These are phyloP conservation scores for Cryphonectria radicalis DNA, from an alignment of 2,329 filamentous ascomycete species.

Conservation along the genomic window DNA sequence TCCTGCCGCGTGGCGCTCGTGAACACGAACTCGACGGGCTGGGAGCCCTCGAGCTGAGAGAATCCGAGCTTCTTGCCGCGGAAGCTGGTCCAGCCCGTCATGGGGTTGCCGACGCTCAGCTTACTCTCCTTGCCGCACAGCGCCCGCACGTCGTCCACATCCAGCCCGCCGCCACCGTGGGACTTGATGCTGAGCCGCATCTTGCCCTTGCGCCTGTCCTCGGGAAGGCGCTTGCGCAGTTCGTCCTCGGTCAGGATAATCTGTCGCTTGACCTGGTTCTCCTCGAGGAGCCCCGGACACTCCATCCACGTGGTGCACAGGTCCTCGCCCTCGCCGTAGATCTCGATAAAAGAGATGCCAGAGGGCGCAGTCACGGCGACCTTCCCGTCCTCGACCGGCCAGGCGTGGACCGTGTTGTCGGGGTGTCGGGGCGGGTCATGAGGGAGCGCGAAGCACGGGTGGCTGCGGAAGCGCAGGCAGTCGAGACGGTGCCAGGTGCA, in stretches of 20 bases:
- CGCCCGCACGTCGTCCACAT: conserved; percentile 75
- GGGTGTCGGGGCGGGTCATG: conserved; percentile 67
- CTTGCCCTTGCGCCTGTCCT: conserved; percentile 71
- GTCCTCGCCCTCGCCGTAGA: conserved; percentile 79
- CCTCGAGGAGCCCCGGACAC: conserved; percentile 62
- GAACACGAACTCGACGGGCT: conserved; percentile 75
- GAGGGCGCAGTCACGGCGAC: conserved; percentile 78
- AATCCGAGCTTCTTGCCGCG: conserved; percentile 74
- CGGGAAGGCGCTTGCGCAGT: conserved; percentile 71
- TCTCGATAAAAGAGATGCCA: conserved; percentile 84
- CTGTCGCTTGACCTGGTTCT: conserved; percentile 61
- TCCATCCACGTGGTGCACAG: conserved; percentile 83
- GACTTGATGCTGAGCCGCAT: conserved; percentile 78
- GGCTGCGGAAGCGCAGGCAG: conserved; percentile 83
- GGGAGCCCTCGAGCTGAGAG: conserved; percentile 71
- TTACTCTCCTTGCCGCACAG: conserved; percentile 73
- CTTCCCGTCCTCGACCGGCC: conserved; percentile 78
- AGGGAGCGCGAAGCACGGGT: conserved; percentile 86
- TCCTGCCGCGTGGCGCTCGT: conserved; percentile 69
- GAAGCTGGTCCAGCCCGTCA: conserved; percentile 71
- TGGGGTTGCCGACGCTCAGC: conserved; percentile 70
- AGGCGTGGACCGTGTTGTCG: conserved; percentile 83
- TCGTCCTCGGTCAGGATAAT: conserved; percentile 76
- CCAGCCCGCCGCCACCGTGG: conserved; percentile 72
- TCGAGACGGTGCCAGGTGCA: conserved; percentile 92